Percentiles rank a stretch among this genome's conserved stretches.
Conservation (phyloP, 495 filamentous ascomycete species). For the Astrocystis sublimbata region DNA sequence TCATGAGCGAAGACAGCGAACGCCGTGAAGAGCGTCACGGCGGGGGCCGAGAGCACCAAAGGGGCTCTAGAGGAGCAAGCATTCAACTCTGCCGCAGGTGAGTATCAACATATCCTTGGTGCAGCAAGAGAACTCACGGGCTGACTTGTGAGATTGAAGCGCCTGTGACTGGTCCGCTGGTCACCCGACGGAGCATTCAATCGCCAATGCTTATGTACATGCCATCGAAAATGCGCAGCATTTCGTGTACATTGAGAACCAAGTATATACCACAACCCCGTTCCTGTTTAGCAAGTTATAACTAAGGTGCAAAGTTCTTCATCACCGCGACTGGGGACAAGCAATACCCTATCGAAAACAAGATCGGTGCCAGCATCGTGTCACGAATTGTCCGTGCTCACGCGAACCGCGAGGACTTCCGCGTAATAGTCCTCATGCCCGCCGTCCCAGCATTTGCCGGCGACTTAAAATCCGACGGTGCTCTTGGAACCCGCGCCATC, state of each 20-base stretch:
- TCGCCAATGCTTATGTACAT: constrained; percentile 84
- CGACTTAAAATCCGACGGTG: constrained; percentile 75
- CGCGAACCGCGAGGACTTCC: constrained; percentile 70
- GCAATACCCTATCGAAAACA: constrained; percentile 81
- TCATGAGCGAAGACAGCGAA: constrained; percentile 28
- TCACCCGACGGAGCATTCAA: constrained; percentile 74
- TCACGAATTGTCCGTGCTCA: constrained; percentile 83
- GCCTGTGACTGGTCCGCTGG: constrained; percentile 73
- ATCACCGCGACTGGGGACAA: constrained; percentile 81
- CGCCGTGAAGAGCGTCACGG: constrained; percentile 16
- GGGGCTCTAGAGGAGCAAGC: constrained; percentile 12
- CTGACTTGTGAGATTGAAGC: constrained; percentile 39
- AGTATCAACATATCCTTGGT: not conserved
- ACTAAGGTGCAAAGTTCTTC: constrained; percentile 64
- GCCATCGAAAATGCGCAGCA: constrained; percentile 78
- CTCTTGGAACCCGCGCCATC: constrained; percentile 85
- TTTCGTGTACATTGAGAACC: constrained; percentile 94
- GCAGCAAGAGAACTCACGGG: constrained; percentile 17
- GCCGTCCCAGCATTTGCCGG: constrained; percentile 90
- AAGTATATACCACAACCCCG: constrained; percentile 40
- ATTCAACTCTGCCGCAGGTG: constrained; percentile 51
- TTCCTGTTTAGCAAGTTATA: not conserved
- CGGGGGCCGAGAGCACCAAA: constrained; percentile 22
- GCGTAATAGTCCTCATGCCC: constrained; percentile 83
- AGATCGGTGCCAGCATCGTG: constrained; percentile 84